A percentile compares a stretch with the other conserved stretches of the same genome.
Conservation (phyloP, 169 alveolate species). For the Eimeria praecox region DNA sequence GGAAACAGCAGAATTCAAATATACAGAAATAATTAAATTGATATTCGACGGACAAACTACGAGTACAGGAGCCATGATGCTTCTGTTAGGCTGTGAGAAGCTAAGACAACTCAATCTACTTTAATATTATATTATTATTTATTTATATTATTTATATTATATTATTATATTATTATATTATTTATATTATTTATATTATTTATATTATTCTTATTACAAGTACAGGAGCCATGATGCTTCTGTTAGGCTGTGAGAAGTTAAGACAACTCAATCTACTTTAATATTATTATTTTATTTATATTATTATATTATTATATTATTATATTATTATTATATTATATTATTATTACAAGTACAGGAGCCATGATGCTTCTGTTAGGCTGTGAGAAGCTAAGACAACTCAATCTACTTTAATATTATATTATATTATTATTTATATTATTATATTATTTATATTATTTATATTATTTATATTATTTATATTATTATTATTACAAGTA, state of each 20-base stretch:
- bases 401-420: constrained; percentile 82
- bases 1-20: not conserved
- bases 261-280: constrained; percentile 72
- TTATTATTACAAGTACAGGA: constrained; percentile 76
- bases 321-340: too few species aligned
- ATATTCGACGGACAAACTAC: constrained; percentile 48
- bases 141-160: too few species aligned
- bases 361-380: constrained; percentile 72
- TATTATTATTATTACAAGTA: constrained; percentile 75
- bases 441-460: too few species aligned
- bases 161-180: too few species aligned
- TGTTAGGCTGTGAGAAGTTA: constrained; percentile 44
- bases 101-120: constrained; percentile 28
- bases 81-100: constrained; percentile 44
- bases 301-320: too few species aligned
- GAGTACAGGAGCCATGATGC: constrained; percentile 77
- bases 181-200: too few species aligned
- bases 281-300: too few species aligned
- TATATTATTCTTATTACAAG: too few species aligned
- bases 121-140: constrained; percentile 86
- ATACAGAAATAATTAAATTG: not conserved
- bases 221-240: constrained; percentile 75
- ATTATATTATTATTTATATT: too few species aligned
- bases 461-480: too few species aligned
- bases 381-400: constrained; percentile 15